Conservation (phyloP, 352 stramenopile genomes). For the Globisporangium cederbergense region DNA sequence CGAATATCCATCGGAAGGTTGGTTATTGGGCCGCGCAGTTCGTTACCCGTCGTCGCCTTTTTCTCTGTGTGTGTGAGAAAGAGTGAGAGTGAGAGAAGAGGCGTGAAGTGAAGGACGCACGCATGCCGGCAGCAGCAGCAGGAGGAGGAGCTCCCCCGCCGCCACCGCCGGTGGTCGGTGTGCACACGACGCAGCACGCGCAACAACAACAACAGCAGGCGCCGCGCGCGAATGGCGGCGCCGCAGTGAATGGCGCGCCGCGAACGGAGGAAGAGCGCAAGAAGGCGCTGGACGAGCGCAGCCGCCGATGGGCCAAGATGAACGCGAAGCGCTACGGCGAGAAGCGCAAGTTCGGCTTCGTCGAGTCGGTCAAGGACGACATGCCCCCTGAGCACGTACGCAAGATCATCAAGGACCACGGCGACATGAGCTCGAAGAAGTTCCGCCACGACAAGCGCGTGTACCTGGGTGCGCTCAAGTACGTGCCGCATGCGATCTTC, state of each 20-base stretch:
- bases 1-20: conserved; percentile 12
- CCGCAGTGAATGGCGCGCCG: conserved; percentile 12
- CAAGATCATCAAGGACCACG: conserved; percentile 99
- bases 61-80: neutral
- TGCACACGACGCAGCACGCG: conserved; percentile 8
- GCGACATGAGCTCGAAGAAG: conserved; percentile 99
- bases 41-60: neutral
- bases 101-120: conserved; percentile 1
- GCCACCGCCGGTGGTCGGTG: conserved; percentile 24
- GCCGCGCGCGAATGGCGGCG: neutral
- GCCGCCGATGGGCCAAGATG: conserved; percentile 81
- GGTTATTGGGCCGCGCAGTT: conserved; percentile 9
- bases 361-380: conserved; percentile 90
- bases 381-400: conserved; percentile 97
- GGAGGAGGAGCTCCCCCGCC: conserved; percentile 15
- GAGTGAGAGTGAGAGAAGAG: neutral
- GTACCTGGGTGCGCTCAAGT: conserved; percentile 99
- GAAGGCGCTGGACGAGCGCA: conserved; percentile 75
- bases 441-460: conserved; percentile 99
- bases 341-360: conserved; percentile 93
- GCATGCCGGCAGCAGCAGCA: conserved; percentile 4
- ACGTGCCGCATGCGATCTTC: conserved; percentile 98
- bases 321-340: conserved; percentile 94
- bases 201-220: conserved; percentile 9
- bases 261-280: conserved; percentile 51